Evolutionary conservation across 495 filamentous ascomycete species (phyloP).

Genomic region (Penicillium coffeae): DNA sequence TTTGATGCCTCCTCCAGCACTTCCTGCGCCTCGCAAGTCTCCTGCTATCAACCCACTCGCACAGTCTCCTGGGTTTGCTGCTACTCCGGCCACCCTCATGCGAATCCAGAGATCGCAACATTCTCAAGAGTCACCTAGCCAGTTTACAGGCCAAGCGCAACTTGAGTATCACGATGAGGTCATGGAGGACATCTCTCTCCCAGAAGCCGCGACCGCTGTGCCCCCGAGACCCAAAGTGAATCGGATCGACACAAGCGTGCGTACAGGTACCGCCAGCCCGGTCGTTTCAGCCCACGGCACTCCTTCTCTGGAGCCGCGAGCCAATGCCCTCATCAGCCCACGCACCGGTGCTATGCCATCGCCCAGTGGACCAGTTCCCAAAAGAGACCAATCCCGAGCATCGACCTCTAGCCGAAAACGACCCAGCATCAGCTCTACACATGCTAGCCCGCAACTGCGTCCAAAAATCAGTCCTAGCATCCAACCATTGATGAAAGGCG

Average conservation of each 20-base stretch:
- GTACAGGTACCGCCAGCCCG: conserved; percentile 23
- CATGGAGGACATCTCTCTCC: conserved; percentile 65
- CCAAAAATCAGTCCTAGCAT: conserved; percentile 94
- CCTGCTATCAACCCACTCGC: conserved; percentile 45
- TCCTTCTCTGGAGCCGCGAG: conserved; percentile 29
- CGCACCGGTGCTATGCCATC: conserved; percentile 39
- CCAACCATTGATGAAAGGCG: conserved; percentile 78
- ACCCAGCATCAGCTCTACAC: conserved; percentile 69
- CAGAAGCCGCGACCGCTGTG: conserved; percentile 52
- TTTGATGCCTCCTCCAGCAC: conserved; percentile 68
- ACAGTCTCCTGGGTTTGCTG: conserved; percentile 44
- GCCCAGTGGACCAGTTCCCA: conserved; percentile 39
- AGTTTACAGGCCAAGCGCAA: conserved; percentile 29
- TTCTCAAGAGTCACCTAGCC: conserved; percentile 17
- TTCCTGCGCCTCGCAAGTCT: conserved; percentile 50
- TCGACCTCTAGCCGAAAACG: conserved; percentile 55
- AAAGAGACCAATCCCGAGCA: conserved; percentile 34
- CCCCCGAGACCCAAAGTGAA: conserved; percentile 34
- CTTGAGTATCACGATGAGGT: conserved; percentile 49
- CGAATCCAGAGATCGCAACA: conserved; percentile 51
- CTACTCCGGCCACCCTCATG: conserved; percentile 85
- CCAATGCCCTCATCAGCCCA: conserved; percentile 29
- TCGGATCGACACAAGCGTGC: conserved; percentile 42
- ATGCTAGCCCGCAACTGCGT: conserved; percentile 75
- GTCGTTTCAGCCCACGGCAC: conserved; percentile 30